Percentiles rank a stretch among this genome's conserved stretches.
Evolutionary conservation across 352 stramenopile genomes (phyloP).

Genomic region (Globisporangium barbulae): DNA sequence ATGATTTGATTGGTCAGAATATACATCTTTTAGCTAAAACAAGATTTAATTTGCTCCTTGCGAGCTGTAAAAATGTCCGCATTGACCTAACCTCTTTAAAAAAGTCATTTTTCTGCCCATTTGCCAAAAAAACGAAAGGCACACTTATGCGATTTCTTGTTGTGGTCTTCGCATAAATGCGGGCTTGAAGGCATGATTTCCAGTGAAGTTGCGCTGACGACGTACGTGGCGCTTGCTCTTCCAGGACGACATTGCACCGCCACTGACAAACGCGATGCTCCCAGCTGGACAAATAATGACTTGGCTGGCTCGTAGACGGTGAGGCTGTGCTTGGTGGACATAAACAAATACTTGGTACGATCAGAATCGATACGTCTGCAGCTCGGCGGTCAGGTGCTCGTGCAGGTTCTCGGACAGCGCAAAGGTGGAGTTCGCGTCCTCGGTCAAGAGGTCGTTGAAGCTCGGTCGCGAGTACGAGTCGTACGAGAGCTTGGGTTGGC

Average conservation of each 20-base stretch:
- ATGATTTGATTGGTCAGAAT: not conserved
- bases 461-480: constrained; percentile 39
- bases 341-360: constrained; percentile 12
- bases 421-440: constrained; percentile 38
- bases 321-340: not conserved
- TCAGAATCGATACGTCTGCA: constrained; percentile 7
- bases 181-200: too few relatives aligned
- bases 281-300: not conserved
- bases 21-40: not conserved
- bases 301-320: not conserved
- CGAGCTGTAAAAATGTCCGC: not conserved
- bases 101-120: too few relatives aligned
- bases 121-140: too few relatives aligned
- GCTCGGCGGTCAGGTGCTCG: not conserved
- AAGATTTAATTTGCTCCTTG: not conserved
- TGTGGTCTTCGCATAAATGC: too few relatives aligned
- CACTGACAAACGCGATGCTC: not conserved
- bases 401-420: constrained; percentile 24
- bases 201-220: too few relatives aligned
- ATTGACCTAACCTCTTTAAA: not conserved
- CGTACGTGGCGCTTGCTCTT: not conserved
- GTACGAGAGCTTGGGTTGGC: constrained; percentile 45
- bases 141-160: too few relatives aligned
- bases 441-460: constrained; percentile 29
- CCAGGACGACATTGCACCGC: not conserved